Conservation (phyloP, 495 filamentous ascomycete genomes). For the Neurospora cerealis region DNA sequence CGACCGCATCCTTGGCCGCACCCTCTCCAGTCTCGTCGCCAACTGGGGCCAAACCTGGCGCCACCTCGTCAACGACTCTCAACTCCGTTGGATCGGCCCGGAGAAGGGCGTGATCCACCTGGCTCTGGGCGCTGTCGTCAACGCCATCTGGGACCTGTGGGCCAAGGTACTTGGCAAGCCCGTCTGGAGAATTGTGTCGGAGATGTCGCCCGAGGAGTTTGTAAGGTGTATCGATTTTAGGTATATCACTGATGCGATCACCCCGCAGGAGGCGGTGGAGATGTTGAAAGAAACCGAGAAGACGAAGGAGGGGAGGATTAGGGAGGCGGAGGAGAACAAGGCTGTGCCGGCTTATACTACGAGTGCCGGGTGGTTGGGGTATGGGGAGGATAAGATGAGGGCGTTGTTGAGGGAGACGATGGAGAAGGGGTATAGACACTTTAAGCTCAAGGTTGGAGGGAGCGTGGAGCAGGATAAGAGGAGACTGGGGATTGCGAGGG, state of each 20-base stretch:
- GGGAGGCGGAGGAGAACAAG: constrained; percentile 55
- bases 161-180: constrained; percentile 78
- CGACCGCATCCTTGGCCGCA: constrained; percentile 59
- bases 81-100: constrained; percentile 89
- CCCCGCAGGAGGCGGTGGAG: constrained; percentile 70
- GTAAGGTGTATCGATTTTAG: constrained; percentile 85
- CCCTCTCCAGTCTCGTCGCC: constrained; percentile 62
- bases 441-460: constrained; percentile 85
- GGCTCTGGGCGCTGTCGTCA: constrained; percentile 81
- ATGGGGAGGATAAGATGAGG: constrained; percentile 77
- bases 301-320: constrained; percentile 56
- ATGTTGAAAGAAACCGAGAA: constrained; percentile 52
- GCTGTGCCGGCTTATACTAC: constrained; percentile 91
- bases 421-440: constrained; percentile 68
- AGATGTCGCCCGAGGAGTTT: constrained; percentile 81
- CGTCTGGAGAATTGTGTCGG: constrained; percentile 81
- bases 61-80: constrained; percentile 79
- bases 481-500: constrained; percentile 63
- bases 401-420: constrained; percentile 60
- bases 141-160: constrained; percentile 94
- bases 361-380: constrained; percentile 89
- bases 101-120: constrained; percentile 95
- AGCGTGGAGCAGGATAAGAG: constrained; percentile 58
- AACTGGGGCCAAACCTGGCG: constrained; percentile 90
- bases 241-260: constrained; percentile 89